phyloP scores from a whole-genome alignment of 2,329 filamentous ascomycete genomes.

The Aspergillus ochraceoroseus region DNA sequence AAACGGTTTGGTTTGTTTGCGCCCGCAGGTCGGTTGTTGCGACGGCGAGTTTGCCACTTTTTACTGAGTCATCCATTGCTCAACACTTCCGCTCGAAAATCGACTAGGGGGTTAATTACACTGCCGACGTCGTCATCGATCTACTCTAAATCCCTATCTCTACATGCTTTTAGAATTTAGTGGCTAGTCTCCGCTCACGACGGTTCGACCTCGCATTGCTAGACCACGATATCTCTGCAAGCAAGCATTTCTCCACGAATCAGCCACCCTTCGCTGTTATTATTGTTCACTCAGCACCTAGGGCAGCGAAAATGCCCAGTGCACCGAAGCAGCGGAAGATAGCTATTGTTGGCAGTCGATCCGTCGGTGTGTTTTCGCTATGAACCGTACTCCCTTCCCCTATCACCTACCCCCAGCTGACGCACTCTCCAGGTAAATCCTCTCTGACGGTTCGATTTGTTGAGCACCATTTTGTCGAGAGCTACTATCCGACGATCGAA shows the following conservation, averaged over 20 bases:
- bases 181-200: slow-evolving; percentile 1
- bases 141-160: background rate
- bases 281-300: slow-evolving; percentile 1
- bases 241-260: background rate
- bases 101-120: slow-evolving; percentile 1
- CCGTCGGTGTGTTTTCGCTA: slow-evolving; percentile 63
- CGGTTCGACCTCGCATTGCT: background rate
- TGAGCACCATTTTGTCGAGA: slow-evolving; percentile 96
- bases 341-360: slow-evolving; percentile 90
- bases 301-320: slow-evolving; percentile 53
- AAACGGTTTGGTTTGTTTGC: slow-evolving; percentile 20
- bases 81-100: slow-evolving; percentile 4
- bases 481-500: slow-evolving; percentile 98
- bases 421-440: slow-evolving; percentile 70
- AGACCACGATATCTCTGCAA: slow-evolving; percentile 1
- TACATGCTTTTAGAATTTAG: slow-evolving; percentile 1
- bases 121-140: background rate
- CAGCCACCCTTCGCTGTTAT: background rate
- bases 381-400: slow-evolving; percentile 1
- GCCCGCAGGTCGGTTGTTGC: slow-evolving; percentile 2
- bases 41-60: slow-evolving; percentile 17
- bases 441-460: slow-evolving; percentile 96
- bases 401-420: no score
- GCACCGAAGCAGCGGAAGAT: slow-evolving; percentile 87
- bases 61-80: slow-evolving; percentile 12